Percentiles rank a stretch among this genome's conserved stretches.
Evolutionary conservation across 2,329 filamentous ascomycete species (phyloP).

Genomic region (Pseudogymnoascus sp.): DNA sequence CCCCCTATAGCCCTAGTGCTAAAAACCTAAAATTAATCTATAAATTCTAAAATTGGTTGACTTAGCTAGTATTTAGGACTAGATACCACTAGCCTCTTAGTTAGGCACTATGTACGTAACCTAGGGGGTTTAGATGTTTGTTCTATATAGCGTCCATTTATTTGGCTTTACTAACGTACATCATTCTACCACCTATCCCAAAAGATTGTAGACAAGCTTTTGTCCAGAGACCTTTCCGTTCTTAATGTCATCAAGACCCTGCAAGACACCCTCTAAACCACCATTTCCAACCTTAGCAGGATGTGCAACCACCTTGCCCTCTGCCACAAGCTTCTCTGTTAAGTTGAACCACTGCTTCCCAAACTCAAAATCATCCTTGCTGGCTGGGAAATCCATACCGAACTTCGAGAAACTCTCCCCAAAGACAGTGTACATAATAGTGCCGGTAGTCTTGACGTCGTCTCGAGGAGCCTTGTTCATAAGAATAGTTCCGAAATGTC

Average conservation of each 20-base stretch:
- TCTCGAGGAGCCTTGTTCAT: neutral
- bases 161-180: neutral
- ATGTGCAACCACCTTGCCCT: slow-evolving; percentile 17
- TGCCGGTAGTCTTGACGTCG: slow-evolving; percentile 21
- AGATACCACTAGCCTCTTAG: too few species aligned
- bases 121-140: neutral
- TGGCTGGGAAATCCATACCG: slow-evolving; percentile 12
- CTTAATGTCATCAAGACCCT: slow-evolving; percentile 14
- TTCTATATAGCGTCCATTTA: neutral
- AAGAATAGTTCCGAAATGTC: slow-evolving; percentile 22
- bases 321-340: slow-evolving; percentile 15
- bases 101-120: neutral
- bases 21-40: too few species aligned
- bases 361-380: slow-evolving; percentile 17
- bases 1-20: too few species aligned
- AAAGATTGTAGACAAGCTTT: slow-evolving; percentile 20
- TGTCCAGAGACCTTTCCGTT: slow-evolving; percentile 13
- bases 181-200: neutral
- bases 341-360: slow-evolving; percentile 14
- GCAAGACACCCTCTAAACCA: slow-evolving; percentile 14
- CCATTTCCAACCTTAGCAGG: slow-evolving; percentile 12
- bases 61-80: too few species aligned
- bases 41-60: too few species aligned
- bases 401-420: slow-evolving; percentile 29
- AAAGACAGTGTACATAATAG: slow-evolving; percentile 35